Percentiles rank a stretch among this genome's conserved stretches.
phyloP scores from a whole-genome alignment of 2,329 filamentous ascomycete species.

The Talaromyces funiculosus region DNA sequence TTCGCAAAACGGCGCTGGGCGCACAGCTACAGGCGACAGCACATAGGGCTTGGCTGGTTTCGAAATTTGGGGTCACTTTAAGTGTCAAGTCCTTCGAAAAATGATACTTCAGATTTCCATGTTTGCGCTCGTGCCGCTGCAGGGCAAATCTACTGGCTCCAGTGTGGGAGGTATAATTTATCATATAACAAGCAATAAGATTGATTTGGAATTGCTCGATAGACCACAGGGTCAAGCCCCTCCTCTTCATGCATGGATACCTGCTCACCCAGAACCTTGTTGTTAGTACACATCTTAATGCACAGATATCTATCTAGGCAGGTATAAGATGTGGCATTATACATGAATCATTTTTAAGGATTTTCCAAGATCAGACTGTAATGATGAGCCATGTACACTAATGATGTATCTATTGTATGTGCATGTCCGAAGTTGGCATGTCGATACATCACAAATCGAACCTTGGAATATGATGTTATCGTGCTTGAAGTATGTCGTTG shows the following conservation, averaged over 20 bases:
- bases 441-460: neutral
- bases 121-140: constrained; percentile 6
- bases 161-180: neutral
- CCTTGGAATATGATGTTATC: neutral
- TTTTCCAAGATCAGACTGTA: neutral
- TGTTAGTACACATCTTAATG: neutral
- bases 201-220: neutral
- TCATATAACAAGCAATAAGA: neutral
- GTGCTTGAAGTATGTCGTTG: neutral
- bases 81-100: neutral
- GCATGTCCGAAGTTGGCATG: neutral
- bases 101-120: constrained; percentile 1
- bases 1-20: neutral
- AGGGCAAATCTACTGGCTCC: neutral
- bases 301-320: neutral
- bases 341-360: neutral
- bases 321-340: neutral
- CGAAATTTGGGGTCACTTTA: neutral
- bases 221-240: neutral
- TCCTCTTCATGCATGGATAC: constrained; percentile 5
- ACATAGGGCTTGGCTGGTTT: constrained; percentile 1
- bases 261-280: neutral
- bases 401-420: neutral
- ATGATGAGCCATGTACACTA: neutral
- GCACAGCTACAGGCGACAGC: neutral